phyloP scores from a whole-genome alignment of 257 asterid species.

The Lantana camara region DNA sequence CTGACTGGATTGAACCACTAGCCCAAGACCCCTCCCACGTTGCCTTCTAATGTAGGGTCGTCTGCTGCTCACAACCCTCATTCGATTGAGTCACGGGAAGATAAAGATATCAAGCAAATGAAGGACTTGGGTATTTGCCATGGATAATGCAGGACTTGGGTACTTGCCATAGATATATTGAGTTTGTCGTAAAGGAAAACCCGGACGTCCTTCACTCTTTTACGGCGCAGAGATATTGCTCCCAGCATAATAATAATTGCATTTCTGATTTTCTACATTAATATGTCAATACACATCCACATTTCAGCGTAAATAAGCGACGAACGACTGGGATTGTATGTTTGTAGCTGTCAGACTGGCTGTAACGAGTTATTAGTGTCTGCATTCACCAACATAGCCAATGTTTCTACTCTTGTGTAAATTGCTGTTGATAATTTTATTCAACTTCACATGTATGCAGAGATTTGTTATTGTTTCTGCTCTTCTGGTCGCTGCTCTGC shows the following conservation, averaged over 20 bases:
- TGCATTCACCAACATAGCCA: neutral
- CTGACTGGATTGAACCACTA: too few species aligned
- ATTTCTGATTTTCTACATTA: constrained; percentile 7
- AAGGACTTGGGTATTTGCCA: too few species aligned
- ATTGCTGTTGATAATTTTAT: constrained; percentile 11
- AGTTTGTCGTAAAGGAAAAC: neutral
- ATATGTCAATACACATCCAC: constrained; percentile 9
- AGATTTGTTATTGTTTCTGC: constrained; percentile 96
- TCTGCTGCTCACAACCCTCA: too few species aligned
- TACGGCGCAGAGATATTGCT: neutral
- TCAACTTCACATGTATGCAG: constrained; percentile 41
- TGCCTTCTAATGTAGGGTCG: too few species aligned
- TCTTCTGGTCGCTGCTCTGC: constrained; percentile 84
- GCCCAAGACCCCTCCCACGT: too few species aligned
- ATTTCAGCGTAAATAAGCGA: too few species aligned
- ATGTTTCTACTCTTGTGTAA: neutral
- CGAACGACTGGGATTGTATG: too few species aligned
- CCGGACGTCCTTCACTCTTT: neutral
- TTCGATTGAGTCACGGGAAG: too few species aligned
- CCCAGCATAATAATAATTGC: neutral
- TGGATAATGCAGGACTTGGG: constrained; percentile 4
- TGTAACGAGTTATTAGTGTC: neutral
- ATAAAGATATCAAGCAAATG: too few species aligned
- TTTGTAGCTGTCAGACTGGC: too few species aligned
- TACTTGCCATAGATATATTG: neutral